Percentiles rank a stretch among this genome's conserved stretches.
These are phyloP conservation scores for Dalechampia spathulata DNA, from an alignment of 441 rosid genomes.

Conservation along the genomic window DNA sequence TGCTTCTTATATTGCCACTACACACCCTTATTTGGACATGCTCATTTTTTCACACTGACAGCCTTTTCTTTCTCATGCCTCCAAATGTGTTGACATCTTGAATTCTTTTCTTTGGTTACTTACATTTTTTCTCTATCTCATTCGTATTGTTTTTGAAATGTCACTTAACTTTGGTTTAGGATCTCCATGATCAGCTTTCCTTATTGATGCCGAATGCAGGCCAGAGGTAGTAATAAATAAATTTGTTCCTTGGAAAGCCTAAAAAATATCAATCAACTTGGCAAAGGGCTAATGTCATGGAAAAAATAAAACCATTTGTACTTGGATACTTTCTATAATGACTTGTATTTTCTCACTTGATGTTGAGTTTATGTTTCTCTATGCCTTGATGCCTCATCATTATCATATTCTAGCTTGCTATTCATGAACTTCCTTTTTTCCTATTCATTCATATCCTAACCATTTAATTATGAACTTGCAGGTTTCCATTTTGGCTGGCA, in stretches of 20 bases:
- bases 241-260: neutral
- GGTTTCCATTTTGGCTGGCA: conserved; percentile 98
- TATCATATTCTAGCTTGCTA: neutral
- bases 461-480: conserved; percentile 18
- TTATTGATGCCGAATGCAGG: neutral
- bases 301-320: too few relatives aligned
- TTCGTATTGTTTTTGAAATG: neutral
- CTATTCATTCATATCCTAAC: neutral
- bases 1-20: neutral
- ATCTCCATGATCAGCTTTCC: neutral
- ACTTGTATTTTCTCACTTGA: neutral
- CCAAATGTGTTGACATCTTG: too few relatives aligned
- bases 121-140: neutral
- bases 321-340: neutral
- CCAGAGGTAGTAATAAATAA: neutral
- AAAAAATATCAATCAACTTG: neutral
- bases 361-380: neutral
- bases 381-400: neutral
- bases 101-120: neutral
- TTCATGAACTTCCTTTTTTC: neutral
- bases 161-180: neutral
- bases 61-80: too few relatives aligned
- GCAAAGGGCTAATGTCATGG: neutral
- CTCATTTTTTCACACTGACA: too few relatives aligned
- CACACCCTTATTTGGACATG: neutral